Evolutionary conservation across 352 stramenopile species (phyloP), one percentile per base, ranked within the genome.

Genomic region (Pythium sukuiense): DNA sequence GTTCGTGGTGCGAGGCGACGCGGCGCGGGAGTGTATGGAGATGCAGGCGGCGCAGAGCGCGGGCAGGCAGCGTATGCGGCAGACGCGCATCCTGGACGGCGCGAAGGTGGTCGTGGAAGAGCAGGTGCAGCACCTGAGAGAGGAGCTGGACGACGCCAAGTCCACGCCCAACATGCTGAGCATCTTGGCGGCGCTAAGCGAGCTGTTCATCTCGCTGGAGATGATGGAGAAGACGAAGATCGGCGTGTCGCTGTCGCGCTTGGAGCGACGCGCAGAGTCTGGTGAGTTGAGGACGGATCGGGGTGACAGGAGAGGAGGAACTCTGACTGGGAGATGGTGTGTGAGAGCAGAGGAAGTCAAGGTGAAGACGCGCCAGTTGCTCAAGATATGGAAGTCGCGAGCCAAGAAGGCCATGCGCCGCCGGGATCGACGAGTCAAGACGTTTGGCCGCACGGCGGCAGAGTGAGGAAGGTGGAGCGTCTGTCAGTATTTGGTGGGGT

Each of bases 151-250:
- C 32, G 77, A 76, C 30, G 80, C 77, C 26, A 80, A 72, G 41
- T 87, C 74, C 1, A 65, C 63, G 1, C 56, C 48, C 35, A 80
- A 81, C 27, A 88, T 92, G 76, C 39, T 79, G 24, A 69, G 56
- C 18, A 59, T 87, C 1, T 59, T 93, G 12, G 72, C 81, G 12
- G 76, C 72, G 46, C 70, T 93, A n/a, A 83, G 89, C 49, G 59
- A 73, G 48, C 67, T 87, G 20, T 93, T 90, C 65, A 73, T 93
- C 33, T 93, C 85, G 52, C 77, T 93, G 20, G 85, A 93, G 65
- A 89, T 93, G 73, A 66, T 93, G 46, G 85, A 93, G 69, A 88
- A 93, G 70, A 93, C 83, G 18, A 45, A 61, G 8, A 82, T 85
- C 41, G 77, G 77, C 0, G 41, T 76, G n/a, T 72, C 74, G 33